Conservation (phyloP, 2,329 filamentous ascomycete genomes). For the Xylaria sp. region DNA sequence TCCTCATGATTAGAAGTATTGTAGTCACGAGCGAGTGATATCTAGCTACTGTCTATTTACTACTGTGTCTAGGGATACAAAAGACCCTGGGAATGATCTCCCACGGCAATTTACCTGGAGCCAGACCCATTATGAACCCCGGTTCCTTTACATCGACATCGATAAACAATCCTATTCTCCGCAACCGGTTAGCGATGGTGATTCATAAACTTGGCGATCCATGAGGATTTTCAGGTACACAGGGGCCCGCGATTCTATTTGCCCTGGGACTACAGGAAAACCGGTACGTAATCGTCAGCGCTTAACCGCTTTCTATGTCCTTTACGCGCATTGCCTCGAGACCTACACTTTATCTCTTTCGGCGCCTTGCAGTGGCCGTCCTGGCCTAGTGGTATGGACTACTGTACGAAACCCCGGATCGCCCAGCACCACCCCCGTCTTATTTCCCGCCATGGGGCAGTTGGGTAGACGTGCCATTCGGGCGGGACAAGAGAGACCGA, state of each 20-base stretch:
- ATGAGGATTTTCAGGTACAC: constrained; percentile 2
- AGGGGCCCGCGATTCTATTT: constrained; percentile 1
- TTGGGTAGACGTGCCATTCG: constrained; percentile 25
- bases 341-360: constrained; percentile 1
- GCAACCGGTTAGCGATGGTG: constrained; percentile 18
- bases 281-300: constrained; percentile 17
- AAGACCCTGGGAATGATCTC: constrained; percentile 14
- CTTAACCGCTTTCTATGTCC: constrained; percentile 8
- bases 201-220: constrained; percentile 9
- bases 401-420: constrained; percentile 29
- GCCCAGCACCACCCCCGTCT: constrained; percentile 12
- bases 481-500: constrained; percentile 24
- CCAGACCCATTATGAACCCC: not conserved
- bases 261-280: constrained; percentile 5
- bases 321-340: constrained; percentile 12
- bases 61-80: not conserved
- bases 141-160: not conserved
- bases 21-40: constrained; percentile 10
- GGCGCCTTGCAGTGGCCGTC: constrained; percentile 19
- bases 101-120: constrained; percentile 1
- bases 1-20: constrained; percentile 5
- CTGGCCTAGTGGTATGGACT: constrained; percentile 6
- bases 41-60: not conserved
- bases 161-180: constrained; percentile 3
- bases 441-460: constrained; percentile 23